Evolutionary conservation across 2,329 filamentous ascomycete genomes (phyloP).

Genomic region (Verticillium albo-atrum): DNA sequence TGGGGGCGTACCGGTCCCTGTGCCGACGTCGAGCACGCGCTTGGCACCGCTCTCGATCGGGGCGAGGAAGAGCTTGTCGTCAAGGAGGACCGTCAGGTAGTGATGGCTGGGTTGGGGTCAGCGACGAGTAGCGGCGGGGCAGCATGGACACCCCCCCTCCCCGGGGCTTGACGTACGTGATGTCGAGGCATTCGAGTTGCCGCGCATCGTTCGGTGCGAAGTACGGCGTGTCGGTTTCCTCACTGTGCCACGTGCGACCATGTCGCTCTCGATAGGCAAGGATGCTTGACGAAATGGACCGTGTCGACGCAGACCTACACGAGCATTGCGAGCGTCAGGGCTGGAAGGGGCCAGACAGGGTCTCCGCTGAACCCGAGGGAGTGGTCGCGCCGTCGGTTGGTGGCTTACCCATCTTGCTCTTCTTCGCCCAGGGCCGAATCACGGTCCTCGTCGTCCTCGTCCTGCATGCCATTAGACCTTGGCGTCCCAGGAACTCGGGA

Average conservation of each 20-base stretch:
- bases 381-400: neutral
- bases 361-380: neutral
- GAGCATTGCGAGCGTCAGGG: neutral
- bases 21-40: conserved; percentile 1
- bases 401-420: neutral
- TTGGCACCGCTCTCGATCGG: neutral
- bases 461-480: neutral
- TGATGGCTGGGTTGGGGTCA: neutral
- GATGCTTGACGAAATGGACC: conserved; percentile 4
- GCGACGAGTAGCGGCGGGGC: neutral
- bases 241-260: conserved; percentile 7
- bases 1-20: conserved; percentile 35
- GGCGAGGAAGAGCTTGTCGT: conserved; percentile 5
- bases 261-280: conserved; percentile 7
- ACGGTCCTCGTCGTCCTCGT: neutral
- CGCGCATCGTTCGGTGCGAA: conserved; percentile 8
- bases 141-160: no score
- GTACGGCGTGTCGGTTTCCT: conserved; percentile 7
- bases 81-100: conserved; percentile 2
- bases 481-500: neutral
- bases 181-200: conserved; percentile 10
- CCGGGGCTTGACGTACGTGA: neutral
- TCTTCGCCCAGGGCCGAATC: neutral
- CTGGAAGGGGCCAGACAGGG: neutral
- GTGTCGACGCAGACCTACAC: neutral